Evolutionary conservation across 164 flowering plant species (phyloP), one percentile per base, ranked within the genome.

Genomic region (Paratinospora sagittata): DNA sequence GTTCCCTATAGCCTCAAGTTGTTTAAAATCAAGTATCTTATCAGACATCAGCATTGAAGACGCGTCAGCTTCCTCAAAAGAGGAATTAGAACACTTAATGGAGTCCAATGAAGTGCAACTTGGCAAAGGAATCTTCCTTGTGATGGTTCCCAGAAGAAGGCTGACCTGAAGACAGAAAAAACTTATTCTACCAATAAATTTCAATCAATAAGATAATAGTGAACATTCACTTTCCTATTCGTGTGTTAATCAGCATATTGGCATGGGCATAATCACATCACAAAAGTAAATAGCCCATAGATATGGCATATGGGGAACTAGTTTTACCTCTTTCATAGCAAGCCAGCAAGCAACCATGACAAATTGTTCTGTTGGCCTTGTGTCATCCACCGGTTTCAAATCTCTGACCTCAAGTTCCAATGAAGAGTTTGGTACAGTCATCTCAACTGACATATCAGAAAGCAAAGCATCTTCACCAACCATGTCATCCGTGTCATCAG

Each of bases 281-380:
- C n/a, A n/a, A n/a, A 34, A 63, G 4, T 27, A 10, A 39, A 63
- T 10, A 64, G 34, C 30, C 2, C 17, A 8, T 26, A 49, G 36
- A 52, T 14, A 73, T n/a, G n/a, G n/a, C n/a, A n/a, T n/a, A n/a
- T 27, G 63, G 11, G 19, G 24, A 41, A 67, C 11, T 72, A 55
- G 72, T 37, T 16, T 9, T 83, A 93, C 99, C 97, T 95, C 99
- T 82, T 95, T 95, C 97, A 95, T 95, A 37, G 99, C 98, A 72
- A 95, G 96, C 99, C 99, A 95, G 78, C 98, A 91, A 70, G 96
- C 98, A 81, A 95, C 97, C 99, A 95, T 92, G 27, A 95, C 95
- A 75, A 86, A 78, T 82, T 95, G 99, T 66, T 88, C 94, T 45
- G 88, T 74, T 64, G 84, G 79, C 74, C 83, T 81, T 16, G 78